These are phyloP conservation scores for Pulveroboletus sp. DNA, from an alignment of 768 basidiomycete species.

Conservation along the genomic window DNA sequence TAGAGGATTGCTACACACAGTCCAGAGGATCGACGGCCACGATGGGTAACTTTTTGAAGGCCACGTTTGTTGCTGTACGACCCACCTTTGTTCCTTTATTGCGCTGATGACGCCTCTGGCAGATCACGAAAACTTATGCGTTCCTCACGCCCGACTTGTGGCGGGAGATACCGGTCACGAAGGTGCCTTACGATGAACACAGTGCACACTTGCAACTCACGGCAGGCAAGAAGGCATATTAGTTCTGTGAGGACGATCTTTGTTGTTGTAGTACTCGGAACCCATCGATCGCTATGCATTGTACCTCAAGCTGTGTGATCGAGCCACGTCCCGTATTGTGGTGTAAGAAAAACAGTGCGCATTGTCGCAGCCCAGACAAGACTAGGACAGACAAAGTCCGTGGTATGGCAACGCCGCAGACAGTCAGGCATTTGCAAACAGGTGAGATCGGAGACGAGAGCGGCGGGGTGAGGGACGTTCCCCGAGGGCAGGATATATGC, in stretches of 20 bases:
- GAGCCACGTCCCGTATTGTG: not conserved
- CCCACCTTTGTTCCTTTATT: not conserved
- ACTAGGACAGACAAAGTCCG: not conserved
- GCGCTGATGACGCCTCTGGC: constrained; percentile 1
- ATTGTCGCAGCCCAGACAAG: not conserved
- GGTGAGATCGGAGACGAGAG: not conserved
- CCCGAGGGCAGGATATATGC: constrained; percentile 5
- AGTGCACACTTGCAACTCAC: constrained; percentile 85
- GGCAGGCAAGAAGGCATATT: constrained; percentile 69
- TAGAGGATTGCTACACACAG: constrained; percentile 97
- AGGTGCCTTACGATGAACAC: constrained; percentile 93
- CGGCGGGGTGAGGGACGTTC: constrained; percentile 10
- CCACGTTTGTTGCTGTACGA: constrained; percentile 86
- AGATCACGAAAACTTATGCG: constrained; percentile 97
- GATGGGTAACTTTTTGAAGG: constrained; percentile 99
- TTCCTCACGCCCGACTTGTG: constrained; percentile 99
- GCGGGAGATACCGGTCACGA: constrained; percentile 88
- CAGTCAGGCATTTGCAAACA: not conserved
- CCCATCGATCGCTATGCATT: not conserved
- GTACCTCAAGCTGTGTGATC: not conserved
- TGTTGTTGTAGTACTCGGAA: not conserved
- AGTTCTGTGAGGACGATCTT: constrained; percentile 23
- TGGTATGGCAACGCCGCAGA: not conserved
- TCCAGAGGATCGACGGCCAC: constrained; percentile 98
- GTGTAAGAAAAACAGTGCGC: not conserved